phyloP scores from a whole-genome alignment of 2,329 filamentous ascomycete species.

The Cercospora berteroae region DNA sequence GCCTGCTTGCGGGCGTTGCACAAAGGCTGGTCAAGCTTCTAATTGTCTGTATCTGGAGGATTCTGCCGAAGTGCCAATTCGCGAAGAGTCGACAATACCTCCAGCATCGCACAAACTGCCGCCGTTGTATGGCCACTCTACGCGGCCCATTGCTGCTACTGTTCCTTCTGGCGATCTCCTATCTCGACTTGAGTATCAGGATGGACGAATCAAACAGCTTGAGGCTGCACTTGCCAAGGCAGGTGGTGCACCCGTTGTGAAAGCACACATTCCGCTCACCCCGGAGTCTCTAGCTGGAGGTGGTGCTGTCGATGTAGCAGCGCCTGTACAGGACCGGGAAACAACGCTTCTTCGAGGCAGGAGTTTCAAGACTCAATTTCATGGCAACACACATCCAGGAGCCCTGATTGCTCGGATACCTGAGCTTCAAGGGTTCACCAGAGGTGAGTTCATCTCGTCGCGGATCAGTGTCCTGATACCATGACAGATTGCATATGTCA shows the following conservation, averaged over 20 bases:
- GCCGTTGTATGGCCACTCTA: slow-evolving; percentile 36
- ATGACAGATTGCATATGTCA: not conserved
- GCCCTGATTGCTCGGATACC: slow-evolving; percentile 33
- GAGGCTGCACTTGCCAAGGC: slow-evolving; percentile 29
- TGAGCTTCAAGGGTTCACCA: slow-evolving; percentile 32
- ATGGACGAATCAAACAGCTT: slow-evolving; percentile 33
- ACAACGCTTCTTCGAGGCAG: slow-evolving; percentile 45
- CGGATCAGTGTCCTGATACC: not conserved
- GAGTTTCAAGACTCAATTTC: slow-evolving; percentile 48
- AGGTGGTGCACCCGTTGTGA: slow-evolving; percentile 14
- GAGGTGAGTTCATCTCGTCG: not conserved
- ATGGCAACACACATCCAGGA: slow-evolving; percentile 44
- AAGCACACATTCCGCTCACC: slow-evolving; percentile 28
- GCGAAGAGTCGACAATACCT: slow-evolving; percentile 24
- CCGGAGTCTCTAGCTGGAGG: slow-evolving; percentile 27
- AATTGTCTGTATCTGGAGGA: slow-evolving; percentile 44
- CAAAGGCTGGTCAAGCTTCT: slow-evolving; percentile 44
- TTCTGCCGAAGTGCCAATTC: slow-evolving; percentile 27
- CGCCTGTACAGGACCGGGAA: slow-evolving; percentile 35
- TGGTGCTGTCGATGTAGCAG: slow-evolving; percentile 11
- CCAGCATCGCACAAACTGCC: slow-evolving; percentile 16
- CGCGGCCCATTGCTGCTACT: slow-evolving; percentile 20
- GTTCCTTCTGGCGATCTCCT: slow-evolving; percentile 26
- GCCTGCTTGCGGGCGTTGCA: slow-evolving; percentile 47
- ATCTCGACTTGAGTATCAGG: slow-evolving; percentile 30